Conservation (phyloP, 1,284 basidiomycete genomes). For the Entoloma clypeatum region DNA sequence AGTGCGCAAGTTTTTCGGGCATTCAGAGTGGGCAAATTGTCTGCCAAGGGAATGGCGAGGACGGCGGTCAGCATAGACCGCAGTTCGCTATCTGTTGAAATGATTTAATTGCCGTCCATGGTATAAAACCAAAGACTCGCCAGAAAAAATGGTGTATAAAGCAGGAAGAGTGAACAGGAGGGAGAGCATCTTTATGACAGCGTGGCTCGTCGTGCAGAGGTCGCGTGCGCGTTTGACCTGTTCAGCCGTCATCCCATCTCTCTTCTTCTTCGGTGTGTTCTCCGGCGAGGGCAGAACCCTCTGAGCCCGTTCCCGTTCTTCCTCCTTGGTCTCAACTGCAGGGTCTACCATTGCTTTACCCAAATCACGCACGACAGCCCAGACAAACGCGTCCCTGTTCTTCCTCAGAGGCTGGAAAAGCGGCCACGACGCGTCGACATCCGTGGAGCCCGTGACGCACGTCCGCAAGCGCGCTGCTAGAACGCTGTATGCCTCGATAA, state of each 20-base stretch:
- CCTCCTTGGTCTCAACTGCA: constrained; percentile 29
- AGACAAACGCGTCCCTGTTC: constrained; percentile 45
- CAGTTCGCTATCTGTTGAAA: constrained; percentile 51
- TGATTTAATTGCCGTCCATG: constrained; percentile 2
- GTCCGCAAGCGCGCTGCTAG: constrained; percentile 60
- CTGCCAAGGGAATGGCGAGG: constrained; percentile 65
- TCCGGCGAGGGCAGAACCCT: constrained; percentile 40
- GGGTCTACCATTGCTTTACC: constrained; percentile 60
- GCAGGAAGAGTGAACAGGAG: constrained; percentile 57
- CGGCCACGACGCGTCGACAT: constrained; percentile 60
- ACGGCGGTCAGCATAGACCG: constrained; percentile 55
- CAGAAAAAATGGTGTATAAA: constrained; percentile 55
- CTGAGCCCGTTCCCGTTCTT: constrained; percentile 24
- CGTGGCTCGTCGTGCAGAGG: constrained; percentile 64
- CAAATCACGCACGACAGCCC: constrained; percentile 60
- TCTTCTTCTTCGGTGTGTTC: constrained; percentile 51
- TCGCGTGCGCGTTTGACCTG: constrained; percentile 75
- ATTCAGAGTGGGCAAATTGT: constrained; percentile 69
- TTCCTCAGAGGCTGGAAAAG: constrained; percentile 65
- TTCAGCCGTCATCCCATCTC: constrained; percentile 65
- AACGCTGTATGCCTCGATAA: constrained; percentile 69
- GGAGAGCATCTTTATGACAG: constrained; percentile 60
- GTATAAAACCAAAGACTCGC: constrained; percentile 36
- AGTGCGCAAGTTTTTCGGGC: constrained; percentile 78
- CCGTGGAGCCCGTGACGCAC: constrained; percentile 43